phyloP scores from a whole-genome alignment of 495 filamentous ascomycete species.

The Eremomyces bilateralis region DNA sequence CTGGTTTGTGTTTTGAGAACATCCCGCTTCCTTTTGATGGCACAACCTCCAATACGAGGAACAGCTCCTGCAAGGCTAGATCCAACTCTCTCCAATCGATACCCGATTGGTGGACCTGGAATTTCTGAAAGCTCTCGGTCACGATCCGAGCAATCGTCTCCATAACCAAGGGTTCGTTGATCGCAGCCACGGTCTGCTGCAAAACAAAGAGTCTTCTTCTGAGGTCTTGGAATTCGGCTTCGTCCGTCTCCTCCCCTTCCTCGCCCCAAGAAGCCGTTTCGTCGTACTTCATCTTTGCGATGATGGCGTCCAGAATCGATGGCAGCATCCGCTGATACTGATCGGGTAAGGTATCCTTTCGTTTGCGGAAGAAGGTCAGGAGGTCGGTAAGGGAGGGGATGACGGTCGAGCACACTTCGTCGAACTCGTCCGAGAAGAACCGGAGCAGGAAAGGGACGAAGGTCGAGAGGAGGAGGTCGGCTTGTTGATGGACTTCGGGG shows the following conservation, averaged over 20 bases:
- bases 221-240: slow-evolving; percentile 94
- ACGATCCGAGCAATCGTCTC: slow-evolving; percentile 70
- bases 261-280: slow-evolving; percentile 85
- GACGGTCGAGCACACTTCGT: slow-evolving; percentile 88
- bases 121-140: slow-evolving; percentile 53
- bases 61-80: slow-evolving; percentile 91
- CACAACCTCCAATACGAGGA: slow-evolving; percentile 84
- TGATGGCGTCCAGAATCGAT: slow-evolving; percentile 72
- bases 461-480: slow-evolving; percentile 51
- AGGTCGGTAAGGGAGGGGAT: slow-evolving; percentile 81
- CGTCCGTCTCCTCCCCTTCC: slow-evolving; percentile 86
- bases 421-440: slow-evolving; percentile 93
- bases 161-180: slow-evolving; percentile 68
- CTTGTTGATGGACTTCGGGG: slow-evolving; percentile 31
- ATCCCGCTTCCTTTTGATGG: slow-evolving; percentile 64
- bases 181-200: slow-evolving; percentile 71
- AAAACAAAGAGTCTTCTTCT: slow-evolving; percentile 69
- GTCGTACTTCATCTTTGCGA: slow-evolving; percentile 90
- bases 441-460: slow-evolving; percentile 74
- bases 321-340: slow-evolving; percentile 59
- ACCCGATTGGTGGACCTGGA: slow-evolving; percentile 48
- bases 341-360: slow-evolving; percentile 30
- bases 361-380: slow-evolving; percentile 64
- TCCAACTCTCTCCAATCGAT: slow-evolving; percentile 84
- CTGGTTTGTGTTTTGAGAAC: slow-evolving; percentile 59